phyloP scores from a whole-genome alignment of 1,284 basidiomycete species.

The Neolentinus lepideus region DNA sequence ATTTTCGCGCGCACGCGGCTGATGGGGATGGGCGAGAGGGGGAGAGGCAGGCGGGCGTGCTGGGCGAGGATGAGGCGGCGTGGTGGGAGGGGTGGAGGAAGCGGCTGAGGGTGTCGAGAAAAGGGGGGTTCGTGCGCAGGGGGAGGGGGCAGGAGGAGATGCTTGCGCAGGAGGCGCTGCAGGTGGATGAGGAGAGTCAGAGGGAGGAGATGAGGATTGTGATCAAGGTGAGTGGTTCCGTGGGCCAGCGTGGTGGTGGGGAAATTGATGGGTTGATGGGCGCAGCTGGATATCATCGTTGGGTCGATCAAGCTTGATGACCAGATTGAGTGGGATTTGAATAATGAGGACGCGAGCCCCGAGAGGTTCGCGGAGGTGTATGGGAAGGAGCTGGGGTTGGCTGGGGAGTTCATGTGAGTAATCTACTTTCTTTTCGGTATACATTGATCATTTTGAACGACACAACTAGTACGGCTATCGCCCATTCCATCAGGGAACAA shows the following conservation, averaged over 20 bases:
- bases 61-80: conserved; percentile 41
- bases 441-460: neutral
- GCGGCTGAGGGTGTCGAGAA: conserved; percentile 28
- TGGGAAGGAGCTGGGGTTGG: conserved; percentile 81
- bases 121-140: conserved; percentile 26
- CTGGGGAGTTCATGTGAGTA: conserved; percentile 86
- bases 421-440: neutral
- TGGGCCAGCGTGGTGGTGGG: neutral
- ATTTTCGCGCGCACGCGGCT: conserved; percentile 60
- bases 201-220: conserved; percentile 85
- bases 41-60: conserved; percentile 25
- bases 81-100: conserved; percentile 76
- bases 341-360: conserved; percentile 72
- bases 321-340: conserved; percentile 98
- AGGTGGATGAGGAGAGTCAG: conserved; percentile 49
- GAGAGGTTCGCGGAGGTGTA: conserved; percentile 93
- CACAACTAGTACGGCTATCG: conserved; percentile 80
- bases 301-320: conserved; percentile 93
- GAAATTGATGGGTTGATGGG: conserved; percentile 1
- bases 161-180: conserved; percentile 34
- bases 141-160: conserved; percentile 21
- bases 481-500: conserved; percentile 96
- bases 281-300: conserved; percentile 90
- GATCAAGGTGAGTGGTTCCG: conserved; percentile 65
- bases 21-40: conserved; percentile 9